Conservation (phyloP, 2,329 filamentous ascomycete species). For the Apiospora arundinis region DNA sequence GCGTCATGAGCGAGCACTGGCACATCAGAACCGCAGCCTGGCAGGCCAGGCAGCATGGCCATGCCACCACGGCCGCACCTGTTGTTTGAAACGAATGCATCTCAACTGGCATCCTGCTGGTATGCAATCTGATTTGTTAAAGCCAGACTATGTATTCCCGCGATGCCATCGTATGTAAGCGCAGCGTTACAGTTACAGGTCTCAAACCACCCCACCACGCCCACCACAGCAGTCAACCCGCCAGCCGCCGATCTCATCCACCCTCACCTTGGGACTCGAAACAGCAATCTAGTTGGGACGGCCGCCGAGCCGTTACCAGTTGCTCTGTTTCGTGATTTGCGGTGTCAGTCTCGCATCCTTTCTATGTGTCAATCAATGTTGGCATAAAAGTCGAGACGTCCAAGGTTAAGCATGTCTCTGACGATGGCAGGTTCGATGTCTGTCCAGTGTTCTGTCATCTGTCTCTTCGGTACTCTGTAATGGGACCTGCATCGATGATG, state of each 20-base stretch:
- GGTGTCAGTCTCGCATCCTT: conserved; percentile 2
- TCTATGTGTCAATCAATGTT: background rate
- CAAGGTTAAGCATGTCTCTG: background rate
- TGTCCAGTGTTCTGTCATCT: too few species aligned
- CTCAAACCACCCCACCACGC: conserved; percentile 9
- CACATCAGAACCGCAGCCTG: background rate
- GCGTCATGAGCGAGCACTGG: background rate
- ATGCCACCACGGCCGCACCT: background rate
- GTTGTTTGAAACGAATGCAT: conserved; percentile 1
- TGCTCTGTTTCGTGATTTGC: conserved; percentile 2
- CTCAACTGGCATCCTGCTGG: background rate
- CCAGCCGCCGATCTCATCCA: background rate
- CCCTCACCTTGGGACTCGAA: background rate
- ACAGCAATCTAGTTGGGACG: background rate
- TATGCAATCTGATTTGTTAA: background rate
- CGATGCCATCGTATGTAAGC: background rate
- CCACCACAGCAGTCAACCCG: conserved; percentile 1
- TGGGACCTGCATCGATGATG: background rate
- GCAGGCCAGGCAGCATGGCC: background rate
- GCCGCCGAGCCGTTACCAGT: background rate
- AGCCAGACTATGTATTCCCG: conserved; percentile 5
- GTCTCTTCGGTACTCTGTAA: too few species aligned
- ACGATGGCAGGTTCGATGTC: background rate
- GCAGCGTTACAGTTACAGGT: conserved; percentile 6
- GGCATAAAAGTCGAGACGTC: background rate